phyloP scores from a whole-genome alignment of 495 filamentous ascomycete genomes.

The Penicillium canariense region DNA sequence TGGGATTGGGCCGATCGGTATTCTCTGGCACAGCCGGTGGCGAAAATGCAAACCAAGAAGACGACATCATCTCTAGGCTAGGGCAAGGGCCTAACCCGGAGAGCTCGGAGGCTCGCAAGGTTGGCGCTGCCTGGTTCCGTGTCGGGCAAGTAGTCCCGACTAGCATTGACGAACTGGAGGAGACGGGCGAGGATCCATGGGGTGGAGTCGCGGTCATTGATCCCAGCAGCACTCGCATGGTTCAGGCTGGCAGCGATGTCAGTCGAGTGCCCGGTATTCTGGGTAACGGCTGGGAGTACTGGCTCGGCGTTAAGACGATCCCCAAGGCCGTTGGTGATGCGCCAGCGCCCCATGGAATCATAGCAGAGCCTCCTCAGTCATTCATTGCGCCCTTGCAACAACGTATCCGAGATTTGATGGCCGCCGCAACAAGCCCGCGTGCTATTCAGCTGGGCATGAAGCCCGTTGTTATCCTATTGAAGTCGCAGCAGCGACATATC shows the following conservation, averaged over 20 bases:
- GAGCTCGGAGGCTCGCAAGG: constrained; percentile 32
- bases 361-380: constrained; percentile 44
- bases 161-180: constrained; percentile 53
- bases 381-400: constrained; percentile 68
- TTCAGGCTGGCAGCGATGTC: constrained; percentile 78
- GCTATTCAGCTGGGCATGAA: constrained; percentile 84
- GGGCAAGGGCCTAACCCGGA: constrained; percentile 30
- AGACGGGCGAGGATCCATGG: constrained; percentile 69
- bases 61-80: constrained; percentile 58
- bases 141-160: constrained; percentile 68
- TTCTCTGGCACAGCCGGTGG: constrained; percentile 56
- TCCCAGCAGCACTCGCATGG: constrained; percentile 78
- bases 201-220: constrained; percentile 80
- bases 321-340: constrained; percentile 38
- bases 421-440: constrained; percentile 82
- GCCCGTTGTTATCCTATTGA: constrained; percentile 80
- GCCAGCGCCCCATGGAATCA: constrained; percentile 42
- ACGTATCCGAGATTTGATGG: constrained; percentile 78
- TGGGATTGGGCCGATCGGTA: constrained; percentile 70
- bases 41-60: constrained; percentile 59
- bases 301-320: constrained; percentile 68
- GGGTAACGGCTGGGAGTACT: constrained; percentile 79
- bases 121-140: constrained; percentile 84
- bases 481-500: constrained; percentile 87
- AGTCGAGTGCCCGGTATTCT: constrained; percentile 72